Evolutionary conservation across 2,329 filamentous ascomycete species (phyloP), one percentile per base, ranked within the genome.

Genomic region (Uncinocarpus reesii): DNA sequence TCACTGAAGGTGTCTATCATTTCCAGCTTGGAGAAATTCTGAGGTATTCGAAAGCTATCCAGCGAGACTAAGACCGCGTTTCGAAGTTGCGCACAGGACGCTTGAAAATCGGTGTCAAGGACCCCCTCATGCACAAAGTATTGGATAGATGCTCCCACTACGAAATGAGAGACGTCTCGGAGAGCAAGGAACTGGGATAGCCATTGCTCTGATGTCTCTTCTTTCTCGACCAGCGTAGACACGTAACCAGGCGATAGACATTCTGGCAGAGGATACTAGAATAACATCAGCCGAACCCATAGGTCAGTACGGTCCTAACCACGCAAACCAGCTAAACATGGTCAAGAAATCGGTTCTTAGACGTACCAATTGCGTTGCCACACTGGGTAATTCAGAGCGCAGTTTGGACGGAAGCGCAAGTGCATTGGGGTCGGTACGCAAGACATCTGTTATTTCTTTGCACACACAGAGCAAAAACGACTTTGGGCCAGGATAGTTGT

Each of bases 81-180:
- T 41, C 67, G 58, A 31, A 65, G 62, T 24, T 57, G 58, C 7
- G 63, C 60, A 7, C 64, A 65, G 1, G 61, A 57, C 2, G 61
- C 51, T 41, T 63, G 62, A 5, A 70, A 59, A 7, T 56, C 60
- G 18, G 62, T 35, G 54, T 67, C 60, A n/a, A 58, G 56, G 4
- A 56, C 62, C 40, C 66, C 66, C 41, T 58, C 53, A 42, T 66
- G 65, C 10, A 63, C 61, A 2, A 57, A 53, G 49, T 66, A 65
- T 37, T 70, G 67, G 21, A 70, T 48, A 1, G 64, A 68, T 10
- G 67, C 66, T 10, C 62, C 66, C 7, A 69, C 60, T 2, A 68
- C 58, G 45, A 66, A 70, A 10, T 65, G 62, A 0, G 64, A 61
- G 7, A 69, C 56, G 56, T 70, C 67, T 49, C 65, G 57, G 8